Conservation (phyloP, 2,329 filamentous ascomycete species). For the Talaromyces sp. region DNA sequence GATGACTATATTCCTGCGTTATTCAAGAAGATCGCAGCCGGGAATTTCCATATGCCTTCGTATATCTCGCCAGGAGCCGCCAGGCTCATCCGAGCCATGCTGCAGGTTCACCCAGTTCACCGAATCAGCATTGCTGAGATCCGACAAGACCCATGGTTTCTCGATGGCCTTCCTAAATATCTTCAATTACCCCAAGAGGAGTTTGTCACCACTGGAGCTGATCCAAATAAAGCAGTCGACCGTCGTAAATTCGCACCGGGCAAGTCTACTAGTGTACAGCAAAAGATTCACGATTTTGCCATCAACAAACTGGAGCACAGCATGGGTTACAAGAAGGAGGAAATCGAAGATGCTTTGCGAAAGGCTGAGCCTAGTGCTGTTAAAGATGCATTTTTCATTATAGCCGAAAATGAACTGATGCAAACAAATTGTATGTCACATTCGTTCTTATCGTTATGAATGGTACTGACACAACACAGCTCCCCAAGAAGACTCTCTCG, state of each 20-base stretch:
- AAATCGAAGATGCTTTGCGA: conserved; percentile 90
- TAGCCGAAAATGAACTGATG: conserved; percentile 97
- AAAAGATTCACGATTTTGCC: conserved; percentile 86
- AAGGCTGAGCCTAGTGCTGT: conserved; percentile 94
- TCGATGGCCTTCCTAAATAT: conserved; percentile 79
- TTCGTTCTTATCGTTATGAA: conserved; percentile 15
- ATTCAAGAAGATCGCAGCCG: conserved; percentile 95
- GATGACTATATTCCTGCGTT: conserved; percentile 97
- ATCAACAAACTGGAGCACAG: conserved; percentile 95
- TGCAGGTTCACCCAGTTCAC: conserved; percentile 91
- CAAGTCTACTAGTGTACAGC: conserved; percentile 73
- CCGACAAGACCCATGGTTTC: conserved; percentile 89
- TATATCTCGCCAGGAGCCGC: conserved; percentile 82
- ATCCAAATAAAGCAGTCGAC: conserved; percentile 86
- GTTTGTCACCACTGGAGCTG: conserved; percentile 88
- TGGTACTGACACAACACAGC: conserved; percentile 24
- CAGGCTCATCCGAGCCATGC: conserved; percentile 79
- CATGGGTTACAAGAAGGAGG: conserved; percentile 93
- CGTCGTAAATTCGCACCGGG: conserved; percentile 76
- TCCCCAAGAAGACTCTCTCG: conserved; percentile 35
- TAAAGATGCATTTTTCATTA: conserved; percentile 98
- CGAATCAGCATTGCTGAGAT: conserved; percentile 93
- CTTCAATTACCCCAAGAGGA: conserved; percentile 84
- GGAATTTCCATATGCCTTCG: conserved; percentile 85
- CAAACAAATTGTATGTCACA: conserved; percentile 75